Conservation (phyloP, 2,329 filamentous ascomycete genomes). For the Pseudogymnoascus sp. region DNA sequence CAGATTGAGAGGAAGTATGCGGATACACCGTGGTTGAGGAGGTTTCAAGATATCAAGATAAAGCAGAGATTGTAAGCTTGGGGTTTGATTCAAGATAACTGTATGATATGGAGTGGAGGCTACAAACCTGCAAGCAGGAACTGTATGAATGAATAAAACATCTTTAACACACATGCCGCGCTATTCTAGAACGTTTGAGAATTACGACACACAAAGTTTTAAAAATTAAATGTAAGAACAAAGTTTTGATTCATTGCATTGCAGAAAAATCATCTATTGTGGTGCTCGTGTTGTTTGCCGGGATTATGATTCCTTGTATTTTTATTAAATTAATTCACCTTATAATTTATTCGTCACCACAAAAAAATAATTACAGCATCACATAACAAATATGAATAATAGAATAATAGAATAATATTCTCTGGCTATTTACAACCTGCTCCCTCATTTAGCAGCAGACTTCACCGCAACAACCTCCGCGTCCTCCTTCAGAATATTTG, state of each 20-base stretch:
- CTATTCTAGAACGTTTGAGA: too few relatives aligned
- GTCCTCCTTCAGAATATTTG: constrained; percentile 68
- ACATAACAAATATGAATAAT: background rate
- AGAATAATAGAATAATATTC: background rate
- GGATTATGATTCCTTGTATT: background rate
- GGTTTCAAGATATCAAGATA: background rate
- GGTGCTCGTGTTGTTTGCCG: background rate
- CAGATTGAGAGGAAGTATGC: background rate
- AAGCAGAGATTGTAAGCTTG: background rate
- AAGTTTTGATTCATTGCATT: too few relatives aligned
- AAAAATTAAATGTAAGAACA: too few relatives aligned
- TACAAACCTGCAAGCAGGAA: background rate
- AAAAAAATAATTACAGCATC: background rate
- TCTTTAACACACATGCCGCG: background rate
- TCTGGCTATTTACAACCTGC: background rate
- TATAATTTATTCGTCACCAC: background rate
- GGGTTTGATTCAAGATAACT: background rate
- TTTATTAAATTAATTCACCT: background rate
- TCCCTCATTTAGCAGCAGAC: constrained; percentile 14
- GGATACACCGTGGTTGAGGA: constrained; percentile 2
- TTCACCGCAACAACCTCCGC: constrained; percentile 62
- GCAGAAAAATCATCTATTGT: too few relatives aligned
- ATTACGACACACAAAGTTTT: too few relatives aligned
- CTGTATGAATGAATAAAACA: background rate
- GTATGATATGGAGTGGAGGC: background rate